Conservation (phyloP, 257 asterid species). For the Cruciata laevipes region DNA sequence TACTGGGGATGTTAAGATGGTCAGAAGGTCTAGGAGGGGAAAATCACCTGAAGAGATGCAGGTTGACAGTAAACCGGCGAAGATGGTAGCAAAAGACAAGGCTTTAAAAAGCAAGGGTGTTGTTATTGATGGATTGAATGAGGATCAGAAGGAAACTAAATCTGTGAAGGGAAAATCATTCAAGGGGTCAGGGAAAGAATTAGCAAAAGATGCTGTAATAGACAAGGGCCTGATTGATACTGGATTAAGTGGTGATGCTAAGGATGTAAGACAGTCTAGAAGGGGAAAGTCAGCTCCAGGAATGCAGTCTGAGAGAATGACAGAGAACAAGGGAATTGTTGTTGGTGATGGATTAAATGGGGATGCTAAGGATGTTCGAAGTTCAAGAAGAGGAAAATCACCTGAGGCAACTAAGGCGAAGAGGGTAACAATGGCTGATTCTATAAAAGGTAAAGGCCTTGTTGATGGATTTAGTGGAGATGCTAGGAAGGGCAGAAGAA, state of each 20-base stretch:
- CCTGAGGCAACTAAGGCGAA: not conserved
- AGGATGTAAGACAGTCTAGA: not conserved
- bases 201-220: not conserved
- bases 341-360: not conserved
- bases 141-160: too few species aligned
- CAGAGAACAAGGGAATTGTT: not conserved
- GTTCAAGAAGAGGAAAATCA: not conserved
- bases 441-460: not conserved
- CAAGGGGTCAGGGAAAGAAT: not conserved
- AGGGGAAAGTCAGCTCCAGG: not conserved
- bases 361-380: not conserved
- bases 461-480: constrained; percentile 10
- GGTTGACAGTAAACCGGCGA: not conserved
- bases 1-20: not conserved
- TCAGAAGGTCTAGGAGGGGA: not conserved
- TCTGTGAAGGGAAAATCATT: not conserved
- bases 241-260: not conserved
- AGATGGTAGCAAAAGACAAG: not conserved
- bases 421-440: not conserved
- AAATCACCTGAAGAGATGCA: not conserved
- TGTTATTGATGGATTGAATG: not conserved
- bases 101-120: not conserved
- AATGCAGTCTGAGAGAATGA: not conserved
- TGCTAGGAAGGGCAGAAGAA: constrained; percentile 31
- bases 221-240: not conserved